Percentiles rank a stretch among this genome's conserved stretches.
Evolutionary conservation across 2,329 filamentous ascomycete species (phyloP).

Genomic region (Arachnomyces sp.): DNA sequence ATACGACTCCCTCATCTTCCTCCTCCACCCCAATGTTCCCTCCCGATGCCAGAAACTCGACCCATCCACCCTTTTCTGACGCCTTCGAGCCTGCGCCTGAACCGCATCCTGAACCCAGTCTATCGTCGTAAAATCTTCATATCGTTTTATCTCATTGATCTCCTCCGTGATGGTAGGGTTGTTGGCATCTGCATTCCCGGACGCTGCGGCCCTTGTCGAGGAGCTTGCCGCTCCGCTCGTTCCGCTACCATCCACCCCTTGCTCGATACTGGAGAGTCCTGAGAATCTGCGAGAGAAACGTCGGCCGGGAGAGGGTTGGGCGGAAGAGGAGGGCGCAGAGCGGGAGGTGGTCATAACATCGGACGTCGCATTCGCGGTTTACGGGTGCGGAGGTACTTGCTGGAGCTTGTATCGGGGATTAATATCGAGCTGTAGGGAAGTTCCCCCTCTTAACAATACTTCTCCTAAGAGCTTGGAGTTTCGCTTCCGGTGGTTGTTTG

Average conservation of each 20-base stretch:
- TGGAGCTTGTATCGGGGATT: constrained; percentile 4
- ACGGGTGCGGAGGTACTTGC: constrained; percentile 9
- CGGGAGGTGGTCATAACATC: constrained; percentile 36
- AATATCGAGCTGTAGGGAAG: background rate
- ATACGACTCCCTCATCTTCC: constrained; percentile 75
- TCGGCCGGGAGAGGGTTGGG: constrained; percentile 24
- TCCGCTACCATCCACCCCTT: constrained; percentile 47
- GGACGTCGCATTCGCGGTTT: constrained; percentile 20
- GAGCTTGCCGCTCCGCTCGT: constrained; percentile 22
- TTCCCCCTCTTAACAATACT: too few relatives aligned
- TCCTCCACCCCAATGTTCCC: constrained; percentile 67
- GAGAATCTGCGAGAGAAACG: constrained; percentile 36
- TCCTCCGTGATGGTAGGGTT: constrained; percentile 79
- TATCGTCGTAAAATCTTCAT: constrained; percentile 94
- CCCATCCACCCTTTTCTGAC: constrained; percentile 63
- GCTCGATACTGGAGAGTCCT: constrained; percentile 51
- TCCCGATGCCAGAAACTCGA: constrained; percentile 62
- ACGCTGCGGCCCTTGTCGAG: background rate
- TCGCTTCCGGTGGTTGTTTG: too few relatives aligned
- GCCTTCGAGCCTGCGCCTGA: constrained; percentile 75
- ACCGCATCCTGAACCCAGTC: constrained; percentile 98
- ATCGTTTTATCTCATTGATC: constrained; percentile 95
- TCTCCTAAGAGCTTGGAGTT: background rate
- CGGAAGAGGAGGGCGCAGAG: constrained; percentile 24
- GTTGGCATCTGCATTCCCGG: constrained; percentile 30